Conservation (phyloP, 345 rosid genomes). For the Alliaria petiolata region DNA sequence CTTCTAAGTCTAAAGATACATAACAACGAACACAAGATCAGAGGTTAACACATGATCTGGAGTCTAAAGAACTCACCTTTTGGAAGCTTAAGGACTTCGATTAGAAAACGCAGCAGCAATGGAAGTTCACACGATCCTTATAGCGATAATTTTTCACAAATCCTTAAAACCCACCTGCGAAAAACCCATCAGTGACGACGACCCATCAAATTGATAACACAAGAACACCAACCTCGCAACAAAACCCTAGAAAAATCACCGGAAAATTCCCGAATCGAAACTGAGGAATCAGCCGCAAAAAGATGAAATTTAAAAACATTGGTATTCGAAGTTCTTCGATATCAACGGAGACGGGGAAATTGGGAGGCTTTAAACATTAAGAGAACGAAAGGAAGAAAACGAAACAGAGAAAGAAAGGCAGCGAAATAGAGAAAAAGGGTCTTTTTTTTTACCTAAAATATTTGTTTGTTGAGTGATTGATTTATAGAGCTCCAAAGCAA, state of each 20-base stretch:
- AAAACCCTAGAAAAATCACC: constrained; percentile 35
- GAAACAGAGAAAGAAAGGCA: neutral
- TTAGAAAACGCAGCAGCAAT: neutral
- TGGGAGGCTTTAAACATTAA: neutral
- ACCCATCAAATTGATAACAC: constrained; percentile 3
- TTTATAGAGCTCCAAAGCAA: neutral
- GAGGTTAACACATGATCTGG: neutral
- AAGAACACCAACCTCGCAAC: neutral
- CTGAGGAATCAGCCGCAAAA: neutral
- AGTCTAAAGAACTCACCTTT: neutral
- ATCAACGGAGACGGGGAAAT: neutral
- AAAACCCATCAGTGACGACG: neutral
- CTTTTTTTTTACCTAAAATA: neutral
- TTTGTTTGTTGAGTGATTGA: neutral
- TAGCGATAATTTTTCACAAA: neutral
- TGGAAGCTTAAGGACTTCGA: neutral
- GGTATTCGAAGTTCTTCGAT: neutral
- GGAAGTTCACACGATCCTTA: neutral
- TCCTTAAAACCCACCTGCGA: constrained; percentile 8
- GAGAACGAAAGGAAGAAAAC: constrained; percentile 5
- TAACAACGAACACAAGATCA: neutral
- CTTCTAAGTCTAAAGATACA: neutral
- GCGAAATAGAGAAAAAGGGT: neutral
- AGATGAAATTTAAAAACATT: neutral
- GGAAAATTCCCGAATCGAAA: neutral